phyloP scores from a whole-genome alignment of 164 flowering plant species.

The Houttuynia cordata region DNA sequence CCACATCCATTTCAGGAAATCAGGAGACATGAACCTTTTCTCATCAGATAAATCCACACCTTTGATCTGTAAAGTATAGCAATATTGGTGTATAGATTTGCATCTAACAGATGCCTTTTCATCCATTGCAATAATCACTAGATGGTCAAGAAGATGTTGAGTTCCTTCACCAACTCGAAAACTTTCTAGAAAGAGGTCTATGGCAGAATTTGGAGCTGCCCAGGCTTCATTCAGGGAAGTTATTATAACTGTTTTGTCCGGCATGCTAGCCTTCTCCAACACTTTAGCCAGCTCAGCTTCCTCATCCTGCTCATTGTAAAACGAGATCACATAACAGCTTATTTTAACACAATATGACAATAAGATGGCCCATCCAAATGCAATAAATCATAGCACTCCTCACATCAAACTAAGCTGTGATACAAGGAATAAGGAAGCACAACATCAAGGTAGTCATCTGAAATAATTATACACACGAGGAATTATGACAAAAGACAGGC shows the following conservation, averaged over 20 bases:
- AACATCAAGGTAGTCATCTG: no score
- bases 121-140: slow-evolving; percentile 25
- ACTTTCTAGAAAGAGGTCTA: slow-evolving; percentile 38
- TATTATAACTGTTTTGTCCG: slow-evolving; percentile 23
- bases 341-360: no score
- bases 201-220: slow-evolving; percentile 25
- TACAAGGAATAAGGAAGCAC: background rate
- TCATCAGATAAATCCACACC: slow-evolving; percentile 13
- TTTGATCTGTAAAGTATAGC: slow-evolving; percentile 16
- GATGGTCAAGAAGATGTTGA: slow-evolving; percentile 20
- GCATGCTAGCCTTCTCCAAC: slow-evolving; percentile 19
- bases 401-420: background rate
- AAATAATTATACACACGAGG: no score
- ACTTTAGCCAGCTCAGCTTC: slow-evolving; percentile 9
- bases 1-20: slow-evolving; percentile 15
- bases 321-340: no score
- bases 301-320: background rate
- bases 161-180: slow-evolving; percentile 25
- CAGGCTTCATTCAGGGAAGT: slow-evolving; percentile 24
- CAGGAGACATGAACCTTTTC: slow-evolving; percentile 13
- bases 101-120: slow-evolving; percentile 18
- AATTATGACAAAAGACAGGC: no score
- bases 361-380: background rate
- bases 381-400: background rate
- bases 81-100: slow-evolving; percentile 22